Percentiles rank a stretch among this genome's conserved stretches.
Evolutionary conservation across 176 grass and related monocot species (phyloP).

Genomic region (Triticum monococcum): DNA sequence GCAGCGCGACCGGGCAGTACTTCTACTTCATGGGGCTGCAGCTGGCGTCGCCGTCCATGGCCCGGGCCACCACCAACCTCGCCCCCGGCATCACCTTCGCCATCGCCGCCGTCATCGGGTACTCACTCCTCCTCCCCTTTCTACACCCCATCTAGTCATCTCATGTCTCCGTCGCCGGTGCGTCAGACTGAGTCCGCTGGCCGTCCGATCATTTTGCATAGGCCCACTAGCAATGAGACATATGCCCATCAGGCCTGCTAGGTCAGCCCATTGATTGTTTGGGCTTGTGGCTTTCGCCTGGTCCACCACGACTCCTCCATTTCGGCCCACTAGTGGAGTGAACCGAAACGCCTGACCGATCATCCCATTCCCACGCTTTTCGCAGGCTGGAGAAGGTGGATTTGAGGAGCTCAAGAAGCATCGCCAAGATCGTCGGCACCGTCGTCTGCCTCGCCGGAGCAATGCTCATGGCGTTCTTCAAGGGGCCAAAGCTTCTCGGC

Average conservation of each 20-base stretch:
- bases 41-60: constrained; percentile 53
- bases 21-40: constrained; percentile 45
- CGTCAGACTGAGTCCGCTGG: neutral
- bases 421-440: constrained; percentile 60
- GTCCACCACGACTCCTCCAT: neutral
- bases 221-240: neutral
- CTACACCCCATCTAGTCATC: no score
- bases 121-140: neutral
- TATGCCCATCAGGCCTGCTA: neutral
- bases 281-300: neutral
- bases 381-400: constrained; percentile 59
- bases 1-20: constrained; percentile 44
- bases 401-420: constrained; percentile 31
- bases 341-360: neutral
- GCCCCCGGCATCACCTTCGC: constrained; percentile 44
- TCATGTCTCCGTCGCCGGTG: neutral
- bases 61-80: constrained; percentile 52
- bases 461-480: constrained; percentile 60
- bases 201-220: neutral
- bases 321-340: neutral
- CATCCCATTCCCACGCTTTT: neutral
- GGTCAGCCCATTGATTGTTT: neutral
- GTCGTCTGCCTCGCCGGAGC: constrained; percentile 59
- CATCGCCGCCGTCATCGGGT: constrained; percentile 38
- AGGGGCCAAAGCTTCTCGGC: constrained; percentile 49